Evolutionary conservation across 1,284 basidiomycete species (phyloP).

Genomic region (Meira miltonrushii): DNA sequence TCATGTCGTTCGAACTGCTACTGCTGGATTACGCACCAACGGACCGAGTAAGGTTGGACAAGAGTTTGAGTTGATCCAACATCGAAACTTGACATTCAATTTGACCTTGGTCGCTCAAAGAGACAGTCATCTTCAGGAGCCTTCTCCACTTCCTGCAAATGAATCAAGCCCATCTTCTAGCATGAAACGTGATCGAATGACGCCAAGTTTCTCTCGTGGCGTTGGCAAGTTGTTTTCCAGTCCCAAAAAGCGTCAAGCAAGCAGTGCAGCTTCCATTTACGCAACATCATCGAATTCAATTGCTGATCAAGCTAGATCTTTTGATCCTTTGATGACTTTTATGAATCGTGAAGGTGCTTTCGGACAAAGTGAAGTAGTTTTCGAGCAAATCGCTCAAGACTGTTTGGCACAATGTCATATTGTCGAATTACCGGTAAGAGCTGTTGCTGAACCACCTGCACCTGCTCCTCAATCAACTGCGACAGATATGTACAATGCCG

Average conservation of each 20-base stretch:
- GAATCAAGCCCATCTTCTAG: slow-evolving; percentile 17
- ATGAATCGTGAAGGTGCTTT: slow-evolving; percentile 45
- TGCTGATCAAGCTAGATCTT: not conserved
- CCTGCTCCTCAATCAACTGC: slow-evolving; percentile 14
- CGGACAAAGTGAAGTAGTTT: slow-evolving; percentile 36
- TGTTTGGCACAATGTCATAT: slow-evolving; percentile 35
- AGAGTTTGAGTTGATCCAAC: slow-evolving; percentile 68
- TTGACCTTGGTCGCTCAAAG: slow-evolving; percentile 45
- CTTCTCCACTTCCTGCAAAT: not conserved
- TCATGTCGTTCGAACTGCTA: slow-evolving; percentile 89
- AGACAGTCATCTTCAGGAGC: slow-evolving; percentile 36
- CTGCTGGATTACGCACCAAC: slow-evolving; percentile 62
- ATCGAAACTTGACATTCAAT: slow-evolving; percentile 47
- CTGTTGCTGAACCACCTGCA: slow-evolving; percentile 26
- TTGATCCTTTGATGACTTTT: slow-evolving; percentile 38
- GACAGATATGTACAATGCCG: slow-evolving; percentile 1
- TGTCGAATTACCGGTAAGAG: slow-evolving; percentile 43
- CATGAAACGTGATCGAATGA: slow-evolving; percentile 24
- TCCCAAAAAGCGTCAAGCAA: slow-evolving; percentile 38
- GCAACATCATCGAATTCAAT: not conserved
- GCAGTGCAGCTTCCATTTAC: not conserved
- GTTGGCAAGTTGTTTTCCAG: slow-evolving; percentile 38
- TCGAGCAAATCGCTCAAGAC: slow-evolving; percentile 34
- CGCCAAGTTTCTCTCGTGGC: slow-evolving; percentile 33
- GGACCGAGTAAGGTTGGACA: slow-evolving; percentile 70